Base-by-base conservation (phyloP, 176 grass and related monocot species). In the Avena eriantha region DNA sequence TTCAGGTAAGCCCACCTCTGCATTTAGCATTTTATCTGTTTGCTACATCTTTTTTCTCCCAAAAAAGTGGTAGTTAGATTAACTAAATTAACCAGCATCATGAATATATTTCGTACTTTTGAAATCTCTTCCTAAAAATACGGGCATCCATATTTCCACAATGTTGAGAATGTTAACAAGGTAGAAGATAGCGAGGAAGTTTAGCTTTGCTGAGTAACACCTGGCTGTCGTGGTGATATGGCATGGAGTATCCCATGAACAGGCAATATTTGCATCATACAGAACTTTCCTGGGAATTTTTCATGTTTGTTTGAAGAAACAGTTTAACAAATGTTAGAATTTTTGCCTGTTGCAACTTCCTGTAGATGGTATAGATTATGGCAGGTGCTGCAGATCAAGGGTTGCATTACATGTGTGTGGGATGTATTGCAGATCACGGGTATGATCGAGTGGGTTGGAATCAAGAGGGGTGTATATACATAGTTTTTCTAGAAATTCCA, bases 1-100 rank as follows among this genome's bases (percentile, higher is more conserved):
- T 87, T 80, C 71, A 87, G 49, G 87, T 93, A 88, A 35, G 77
- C 76, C 2, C 31, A 14, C 60, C 26, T 57, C 76, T 84, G 29
- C 69, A 53, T 19, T 68, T 81, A 18, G 24, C 35, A 14, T 80
- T 84, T 73, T 84, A 8, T 39, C 39, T 63, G 14, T 84, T 74
- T 64, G 33, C 35, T 82, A 33, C 50, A 78, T 63, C 29, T 29
- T 43, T 33, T 77, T 41, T 84, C 58, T 87, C 69, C 22, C 76
- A 41, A 67, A 61, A 66, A 9, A 46, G 13, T 51, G 15, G 2
- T 66, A 67, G 47, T 80, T 45, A 60, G 56, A 41, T 68, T 2
- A 58, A 76, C 34, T 50, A 84, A 70, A 48, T 64, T 57, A 51
- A 83, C 61, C 29, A 73, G 21, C 76, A 86, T 10, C 50, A 69